Percentiles rank a stretch among this genome's conserved stretches.
Evolutionary conservation across 345 rosid species (phyloP).

Genomic region (Alliaria petiolata): DNA sequence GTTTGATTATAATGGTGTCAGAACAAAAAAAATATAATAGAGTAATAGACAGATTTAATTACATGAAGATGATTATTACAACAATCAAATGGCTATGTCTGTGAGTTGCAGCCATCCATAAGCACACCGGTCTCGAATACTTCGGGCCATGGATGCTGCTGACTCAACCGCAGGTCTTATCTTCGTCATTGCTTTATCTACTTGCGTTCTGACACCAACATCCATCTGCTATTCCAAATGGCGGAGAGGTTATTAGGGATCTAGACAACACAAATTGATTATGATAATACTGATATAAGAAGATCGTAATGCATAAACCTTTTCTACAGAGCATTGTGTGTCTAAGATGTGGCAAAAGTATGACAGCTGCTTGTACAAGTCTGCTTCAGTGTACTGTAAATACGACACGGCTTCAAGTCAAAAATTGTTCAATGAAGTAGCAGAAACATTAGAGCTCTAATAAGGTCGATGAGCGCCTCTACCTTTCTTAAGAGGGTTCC

Average conservation of each 20-base stretch:
- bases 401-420: neutral
- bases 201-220: slow-evolving; percentile 35
- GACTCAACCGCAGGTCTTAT: slow-evolving; percentile 51
- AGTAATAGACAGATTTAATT: slow-evolving; percentile 1
- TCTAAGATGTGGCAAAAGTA: slow-evolving; percentile 82
- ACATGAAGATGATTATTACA: slow-evolving; percentile 16
- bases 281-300: neutral
- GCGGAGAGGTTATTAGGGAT: neutral
- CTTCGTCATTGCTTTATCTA: slow-evolving; percentile 62
- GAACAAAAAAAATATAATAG: neutral
- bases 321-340: slow-evolving; percentile 56
- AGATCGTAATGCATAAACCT: slow-evolving; percentile 41
- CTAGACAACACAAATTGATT: neutral
- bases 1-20: neutral
- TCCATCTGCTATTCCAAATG: slow-evolving; percentile 48
- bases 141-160: slow-evolving; percentile 50
- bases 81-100: slow-evolving; percentile 26
- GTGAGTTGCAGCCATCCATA: slow-evolving; percentile 79
- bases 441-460: neutral
- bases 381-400: slow-evolving; percentile 80
- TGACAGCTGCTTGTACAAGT: slow-evolving; percentile 84
- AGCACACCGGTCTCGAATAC: slow-evolving; percentile 66
- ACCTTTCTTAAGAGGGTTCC: slow-evolving; percentile 87
- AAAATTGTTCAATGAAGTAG: neutral
- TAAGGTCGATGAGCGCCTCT: neutral